A percentile compares a stretch with the other conserved stretches of the same genome.
phyloP scores from a whole-genome alignment of 306 rosid genomes.

The Mimosa bimucronata region DNA sequence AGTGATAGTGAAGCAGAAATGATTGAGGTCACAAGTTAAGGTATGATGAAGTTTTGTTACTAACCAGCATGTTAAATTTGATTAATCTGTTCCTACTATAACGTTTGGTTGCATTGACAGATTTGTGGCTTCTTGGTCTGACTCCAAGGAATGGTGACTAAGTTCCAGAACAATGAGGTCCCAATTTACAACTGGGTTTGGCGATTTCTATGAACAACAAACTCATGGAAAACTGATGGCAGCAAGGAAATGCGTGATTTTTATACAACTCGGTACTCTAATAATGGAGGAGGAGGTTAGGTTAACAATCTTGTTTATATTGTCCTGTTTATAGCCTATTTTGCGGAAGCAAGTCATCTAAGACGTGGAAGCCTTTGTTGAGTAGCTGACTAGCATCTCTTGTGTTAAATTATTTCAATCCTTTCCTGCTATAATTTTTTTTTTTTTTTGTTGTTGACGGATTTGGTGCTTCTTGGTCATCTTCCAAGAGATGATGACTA shows the following conservation, averaged over 20 bases:
- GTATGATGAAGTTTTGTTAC: conserved; percentile 32
- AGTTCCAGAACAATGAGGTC: conserved; percentile 42
- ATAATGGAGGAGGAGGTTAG: conserved; percentile 30
- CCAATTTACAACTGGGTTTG: conserved; percentile 29
- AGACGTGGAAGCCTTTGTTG: conserved; percentile 43
- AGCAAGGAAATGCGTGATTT: conserved; percentile 46
- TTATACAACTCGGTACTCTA: conserved; percentile 35
- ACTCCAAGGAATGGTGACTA: conserved; percentile 39
- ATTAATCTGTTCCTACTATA: conserved; percentile 36
- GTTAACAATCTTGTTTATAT: conserved; percentile 25
- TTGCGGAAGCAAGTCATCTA: conserved; percentile 43
- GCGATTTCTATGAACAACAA: conserved; percentile 31
- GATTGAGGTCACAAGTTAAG: conserved; percentile 63
- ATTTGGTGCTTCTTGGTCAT: conserved; percentile 39
- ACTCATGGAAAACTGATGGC: conserved; percentile 36
- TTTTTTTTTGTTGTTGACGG: conserved; percentile 20
- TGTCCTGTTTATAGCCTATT: conserved; percentile 36
- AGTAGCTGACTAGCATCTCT: conserved; percentile 37
- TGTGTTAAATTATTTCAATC: conserved; percentile 35
- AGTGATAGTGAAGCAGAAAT: conserved; percentile 81
- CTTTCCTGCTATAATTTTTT: conserved; percentile 45
- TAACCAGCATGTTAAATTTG: conserved; percentile 32
- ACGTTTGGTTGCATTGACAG: conserved; percentile 37
- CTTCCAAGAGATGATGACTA: conserved; percentile 40
- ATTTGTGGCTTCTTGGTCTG: conserved; percentile 38